phyloP scores from a whole-genome alignment of 202 grass and related monocot species.

The Carex arenaria region DNA sequence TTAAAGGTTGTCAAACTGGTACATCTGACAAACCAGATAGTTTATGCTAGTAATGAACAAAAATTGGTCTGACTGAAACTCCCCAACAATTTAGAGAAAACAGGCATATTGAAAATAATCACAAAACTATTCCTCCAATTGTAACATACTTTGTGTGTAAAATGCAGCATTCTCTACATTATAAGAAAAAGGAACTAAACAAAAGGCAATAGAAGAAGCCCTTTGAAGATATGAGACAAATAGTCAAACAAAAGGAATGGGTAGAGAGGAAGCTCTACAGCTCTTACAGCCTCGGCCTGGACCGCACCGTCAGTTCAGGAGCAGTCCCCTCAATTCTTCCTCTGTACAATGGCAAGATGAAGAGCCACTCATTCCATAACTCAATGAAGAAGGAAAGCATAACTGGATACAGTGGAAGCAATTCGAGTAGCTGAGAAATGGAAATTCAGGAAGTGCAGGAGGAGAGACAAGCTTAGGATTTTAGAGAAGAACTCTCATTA shows the following conservation, averaged over 20 bases:
- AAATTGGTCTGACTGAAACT: neutral
- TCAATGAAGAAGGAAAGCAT: constrained; percentile 37
- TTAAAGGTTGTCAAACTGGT: neutral
- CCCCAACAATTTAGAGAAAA: neutral
- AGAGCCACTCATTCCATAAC: constrained; percentile 66
- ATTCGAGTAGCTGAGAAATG: constrained; percentile 15
- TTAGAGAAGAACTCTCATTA: constrained; percentile 58
- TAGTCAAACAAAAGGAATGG: constrained; percentile 60
- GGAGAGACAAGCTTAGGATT: constrained; percentile 34
- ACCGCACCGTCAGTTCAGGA: constrained; percentile 18
- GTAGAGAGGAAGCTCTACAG: constrained; percentile 50
- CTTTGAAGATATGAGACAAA: constrained; percentile 55
- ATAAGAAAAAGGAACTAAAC: constrained; percentile 43
- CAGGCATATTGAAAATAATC: neutral
- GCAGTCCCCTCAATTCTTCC: constrained; percentile 43
- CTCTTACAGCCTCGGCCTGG: constrained; percentile 66
- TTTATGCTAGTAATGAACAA: neutral
- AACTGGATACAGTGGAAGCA: constrained; percentile 27
- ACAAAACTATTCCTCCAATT: neutral
- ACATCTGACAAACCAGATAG: neutral
- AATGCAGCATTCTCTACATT: constrained; percentile 56
- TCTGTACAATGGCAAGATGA: constrained; percentile 43
- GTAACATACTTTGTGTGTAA: too few relatives aligned
- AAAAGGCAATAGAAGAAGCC: constrained; percentile 40
- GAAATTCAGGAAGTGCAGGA: neutral